Evolutionary conservation across 2,329 filamentous ascomycete species (phyloP).

Genomic region (Cercospora nicotianae): DNA sequence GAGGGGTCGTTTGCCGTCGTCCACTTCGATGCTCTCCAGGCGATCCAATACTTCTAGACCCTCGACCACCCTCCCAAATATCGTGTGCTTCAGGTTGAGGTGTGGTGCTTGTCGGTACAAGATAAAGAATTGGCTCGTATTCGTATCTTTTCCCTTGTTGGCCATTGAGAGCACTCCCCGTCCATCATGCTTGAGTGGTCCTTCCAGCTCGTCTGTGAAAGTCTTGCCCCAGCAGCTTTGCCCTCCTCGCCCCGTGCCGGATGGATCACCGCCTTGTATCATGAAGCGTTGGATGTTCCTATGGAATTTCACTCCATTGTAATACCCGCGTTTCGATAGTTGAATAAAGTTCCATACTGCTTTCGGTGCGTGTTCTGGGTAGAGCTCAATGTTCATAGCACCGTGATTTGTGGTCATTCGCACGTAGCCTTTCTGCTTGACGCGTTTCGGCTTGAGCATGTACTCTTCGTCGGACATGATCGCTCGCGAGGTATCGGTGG

Average conservation of each 20-base stretch:
- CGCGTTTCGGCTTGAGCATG: slow-evolving; percentile 85
- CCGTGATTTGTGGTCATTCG: slow-evolving; percentile 85
- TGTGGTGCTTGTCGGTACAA: slow-evolving; percentile 82
- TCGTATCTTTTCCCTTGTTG: slow-evolving; percentile 98
- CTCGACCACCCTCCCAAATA: slow-evolving; percentile 83
- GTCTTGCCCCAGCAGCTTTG: slow-evolving; percentile 90
- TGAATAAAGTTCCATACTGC: slow-evolving; percentile 97
- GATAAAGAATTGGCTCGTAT: slow-evolving; percentile 93
- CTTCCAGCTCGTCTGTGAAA: slow-evolving; percentile 91
- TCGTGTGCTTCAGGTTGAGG: slow-evolving; percentile 93
- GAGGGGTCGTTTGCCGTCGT: slow-evolving; percentile 71
- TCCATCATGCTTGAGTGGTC: slow-evolving; percentile 77
- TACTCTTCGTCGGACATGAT: slow-evolving; percentile 91
- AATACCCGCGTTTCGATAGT: slow-evolving; percentile 86
- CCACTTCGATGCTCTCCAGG: slow-evolving; percentile 75
- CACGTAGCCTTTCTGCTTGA: slow-evolving; percentile 89
- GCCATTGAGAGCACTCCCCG: slow-evolving; percentile 89
- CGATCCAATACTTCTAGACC: slow-evolving; percentile 66
- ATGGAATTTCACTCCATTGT: slow-evolving; percentile 80
- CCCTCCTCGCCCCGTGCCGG: slow-evolving; percentile 88
- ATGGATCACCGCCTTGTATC: slow-evolving; percentile 95
- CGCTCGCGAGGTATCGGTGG: slow-evolving; percentile 84
- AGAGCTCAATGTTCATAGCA: slow-evolving; percentile 82
- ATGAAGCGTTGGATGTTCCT: slow-evolving; percentile 91
- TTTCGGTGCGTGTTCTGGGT: slow-evolving; percentile 85